Conservation (phyloP, 164 flowering plant species). For the Platanus orientalis region DNA sequence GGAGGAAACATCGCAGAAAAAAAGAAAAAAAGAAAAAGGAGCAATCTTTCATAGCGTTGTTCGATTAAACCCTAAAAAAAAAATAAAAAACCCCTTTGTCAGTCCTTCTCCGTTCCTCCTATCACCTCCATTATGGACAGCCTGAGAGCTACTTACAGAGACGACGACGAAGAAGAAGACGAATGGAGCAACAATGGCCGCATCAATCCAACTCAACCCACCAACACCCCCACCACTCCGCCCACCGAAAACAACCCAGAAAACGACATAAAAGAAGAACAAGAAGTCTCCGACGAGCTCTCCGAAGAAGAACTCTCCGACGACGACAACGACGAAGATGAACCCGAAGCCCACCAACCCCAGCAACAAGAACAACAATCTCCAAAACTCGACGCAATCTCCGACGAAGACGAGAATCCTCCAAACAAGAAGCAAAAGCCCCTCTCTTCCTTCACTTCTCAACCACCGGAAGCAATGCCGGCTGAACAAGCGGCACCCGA, state of each 20-base stretch:
- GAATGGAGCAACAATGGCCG: neutral
- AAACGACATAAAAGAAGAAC: slow-evolving; percentile 17
- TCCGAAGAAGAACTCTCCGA: slow-evolving; percentile 35
- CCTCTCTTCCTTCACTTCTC: slow-evolving; percentile 17
- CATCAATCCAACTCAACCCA: slow-evolving; percentile 2
- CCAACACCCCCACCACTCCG: slow-evolving; percentile 8
- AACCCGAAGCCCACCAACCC: slow-evolving; percentile 2
- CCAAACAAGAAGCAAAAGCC: slow-evolving; percentile 58
- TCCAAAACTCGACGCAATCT: slow-evolving; percentile 16
- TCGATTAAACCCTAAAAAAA: neutral
- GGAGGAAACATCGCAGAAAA: too few relatives aligned
- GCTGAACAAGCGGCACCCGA: slow-evolving; percentile 2
- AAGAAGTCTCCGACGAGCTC: slow-evolving; percentile 32
- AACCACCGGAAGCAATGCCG: neutral
- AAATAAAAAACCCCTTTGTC: neutral
- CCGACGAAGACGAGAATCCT: slow-evolving; percentile 30
- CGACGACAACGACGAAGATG: slow-evolving; percentile 20
- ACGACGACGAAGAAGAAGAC: slow-evolving; percentile 43
- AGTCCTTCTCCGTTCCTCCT: neutral
- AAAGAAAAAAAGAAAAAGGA: neutral
- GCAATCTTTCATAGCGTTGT: neutral
- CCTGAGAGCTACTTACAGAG: slow-evolving; percentile 36
- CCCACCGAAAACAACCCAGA: slow-evolving; percentile 6
- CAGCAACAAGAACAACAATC: slow-evolving; percentile 17
- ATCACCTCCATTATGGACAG: slow-evolving; percentile 30